phyloP scores from a whole-genome alignment of 2,329 filamentous ascomycete genomes.

The Shiraia sp. region DNA sequence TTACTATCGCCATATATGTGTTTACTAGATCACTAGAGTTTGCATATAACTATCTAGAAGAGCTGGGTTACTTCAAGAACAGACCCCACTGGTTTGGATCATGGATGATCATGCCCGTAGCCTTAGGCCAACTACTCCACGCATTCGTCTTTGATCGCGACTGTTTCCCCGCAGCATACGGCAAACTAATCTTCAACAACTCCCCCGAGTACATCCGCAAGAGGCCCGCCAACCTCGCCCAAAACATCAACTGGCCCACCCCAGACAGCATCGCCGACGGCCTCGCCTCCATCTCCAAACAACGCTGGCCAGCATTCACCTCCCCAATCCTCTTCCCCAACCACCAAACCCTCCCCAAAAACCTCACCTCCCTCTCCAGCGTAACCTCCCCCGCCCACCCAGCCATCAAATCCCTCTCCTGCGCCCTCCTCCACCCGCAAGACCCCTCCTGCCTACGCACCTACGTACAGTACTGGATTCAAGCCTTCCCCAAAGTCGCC shows the following conservation, averaged over 20 bases:
- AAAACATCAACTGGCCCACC: conserved; percentile 71
- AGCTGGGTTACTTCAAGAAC: conserved; percentile 65
- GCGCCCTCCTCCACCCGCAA: conserved; percentile 83
- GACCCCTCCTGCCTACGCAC: conserved; percentile 88
- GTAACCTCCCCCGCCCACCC: conserved; percentile 86
- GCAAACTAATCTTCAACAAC: conserved; percentile 68
- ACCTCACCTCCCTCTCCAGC: conserved; percentile 71
- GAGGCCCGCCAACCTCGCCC: conserved; percentile 70
- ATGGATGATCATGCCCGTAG: conserved; percentile 56
- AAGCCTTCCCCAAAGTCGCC: conserved; percentile 76
- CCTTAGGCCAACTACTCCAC: conserved; percentile 55
- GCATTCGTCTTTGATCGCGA: conserved; percentile 57
- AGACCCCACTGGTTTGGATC: conserved; percentile 68
- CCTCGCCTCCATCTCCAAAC: conserved; percentile 76
- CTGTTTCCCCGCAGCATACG: conserved; percentile 60
- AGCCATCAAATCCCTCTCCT: conserved; percentile 81
- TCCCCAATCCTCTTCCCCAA: conserved; percentile 85
- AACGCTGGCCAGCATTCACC: conserved; percentile 85
- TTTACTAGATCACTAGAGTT: conserved; percentile 84
- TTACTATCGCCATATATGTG: conserved; percentile 80
- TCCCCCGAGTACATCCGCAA: conserved; percentile 79
- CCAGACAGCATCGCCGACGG: conserved; percentile 78
- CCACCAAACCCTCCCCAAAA: conserved; percentile 64
- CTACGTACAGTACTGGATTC: conserved; percentile 84
- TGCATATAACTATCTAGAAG: conserved; percentile 80